Evolutionary conservation across 345 rosid species (phyloP).

Genomic region (Arabis alpina): DNA sequence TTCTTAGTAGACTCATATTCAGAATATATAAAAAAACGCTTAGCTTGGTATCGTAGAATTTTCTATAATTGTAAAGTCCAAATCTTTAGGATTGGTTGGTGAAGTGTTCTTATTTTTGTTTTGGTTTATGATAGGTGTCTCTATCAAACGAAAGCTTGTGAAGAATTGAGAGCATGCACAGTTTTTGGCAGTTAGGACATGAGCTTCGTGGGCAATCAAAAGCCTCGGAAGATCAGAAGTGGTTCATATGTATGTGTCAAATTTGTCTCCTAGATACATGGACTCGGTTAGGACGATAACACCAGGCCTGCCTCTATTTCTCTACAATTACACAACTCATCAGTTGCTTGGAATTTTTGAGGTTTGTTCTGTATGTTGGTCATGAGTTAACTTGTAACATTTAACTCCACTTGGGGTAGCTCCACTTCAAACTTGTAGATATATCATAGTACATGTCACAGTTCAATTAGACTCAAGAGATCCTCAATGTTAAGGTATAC

Average conservation of each 20-base stretch:
- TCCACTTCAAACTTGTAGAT: too few relatives aligned
- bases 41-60: too few relatives aligned
- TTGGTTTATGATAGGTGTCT: conserved; percentile 10
- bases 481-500: too few relatives aligned
- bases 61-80: too few relatives aligned
- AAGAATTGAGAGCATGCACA: conserved; percentile 43
- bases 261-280: conserved; percentile 89
- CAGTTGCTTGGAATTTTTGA: conserved; percentile 94
- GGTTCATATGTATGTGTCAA: conserved; percentile 65
- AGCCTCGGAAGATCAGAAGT: conserved; percentile 78
- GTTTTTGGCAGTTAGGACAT: conserved; percentile 95
- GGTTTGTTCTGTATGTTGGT: conserved; percentile 49
- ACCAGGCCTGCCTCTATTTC: conserved; percentile 91
- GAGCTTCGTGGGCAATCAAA: conserved; percentile 90
- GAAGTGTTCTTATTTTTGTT: neutral
- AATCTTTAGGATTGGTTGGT: neutral
- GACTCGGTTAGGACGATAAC: conserved; percentile 95
- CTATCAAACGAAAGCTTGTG: conserved; percentile 13
- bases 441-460: too few relatives aligned
- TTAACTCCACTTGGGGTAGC: too few relatives aligned
- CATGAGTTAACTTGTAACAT: too few relatives aligned
- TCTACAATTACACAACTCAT: conserved; percentile 91
- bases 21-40: too few relatives aligned
- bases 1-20: too few relatives aligned
- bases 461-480: too few relatives aligned